Evolutionary conservation across 1,284 basidiomycete species (phyloP).

Genomic region (Coniophora puteana): DNA sequence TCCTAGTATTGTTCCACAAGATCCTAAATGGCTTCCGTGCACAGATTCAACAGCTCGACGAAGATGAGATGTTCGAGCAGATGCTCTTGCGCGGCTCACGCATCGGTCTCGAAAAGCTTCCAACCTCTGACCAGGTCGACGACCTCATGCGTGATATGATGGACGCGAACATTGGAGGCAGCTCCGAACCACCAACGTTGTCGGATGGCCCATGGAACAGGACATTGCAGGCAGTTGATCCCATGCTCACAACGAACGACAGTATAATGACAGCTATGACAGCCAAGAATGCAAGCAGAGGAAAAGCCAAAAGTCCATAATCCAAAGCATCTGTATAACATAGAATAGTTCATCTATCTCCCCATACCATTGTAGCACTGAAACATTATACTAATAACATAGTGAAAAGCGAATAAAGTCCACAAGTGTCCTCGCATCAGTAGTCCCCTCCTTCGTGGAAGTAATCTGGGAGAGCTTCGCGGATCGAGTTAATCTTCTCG

Average conservation of each 20-base stretch:
- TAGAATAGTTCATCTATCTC: too few species aligned
- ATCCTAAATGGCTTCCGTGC: conserved; percentile 50
- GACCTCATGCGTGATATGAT: conserved; percentile 64
- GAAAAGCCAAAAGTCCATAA: too few species aligned
- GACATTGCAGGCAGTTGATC: conserved; percentile 6
- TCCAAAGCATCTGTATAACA: too few species aligned
- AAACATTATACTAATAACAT: not conserved
- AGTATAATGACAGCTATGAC: conserved; percentile 1
- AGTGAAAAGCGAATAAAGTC: not conserved
- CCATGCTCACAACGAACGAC: conserved; percentile 19
- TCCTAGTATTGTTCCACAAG: conserved; percentile 36
- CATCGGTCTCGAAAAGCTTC: conserved; percentile 45
- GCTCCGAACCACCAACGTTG: conserved; percentile 11
- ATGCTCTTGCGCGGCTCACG: conserved; percentile 53
- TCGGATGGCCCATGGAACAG: conserved; percentile 28
- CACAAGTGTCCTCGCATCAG: conserved; percentile 8
- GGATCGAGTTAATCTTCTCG: conserved; percentile 49
- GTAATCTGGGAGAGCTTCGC: conserved; percentile 55
- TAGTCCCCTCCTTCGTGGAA: conserved; percentile 40
- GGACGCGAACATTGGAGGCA: conserved; percentile 17
- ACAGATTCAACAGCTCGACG: conserved; percentile 53
- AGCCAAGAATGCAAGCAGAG: too few species aligned
- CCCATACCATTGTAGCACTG: not conserved
- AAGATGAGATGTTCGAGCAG: conserved; percentile 63
- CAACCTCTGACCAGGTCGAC: conserved; percentile 56